These are phyloP conservation scores for Sideroxylon spinosum DNA, from an alignment of 179 eudicot species.

Conservation along the genomic window DNA sequence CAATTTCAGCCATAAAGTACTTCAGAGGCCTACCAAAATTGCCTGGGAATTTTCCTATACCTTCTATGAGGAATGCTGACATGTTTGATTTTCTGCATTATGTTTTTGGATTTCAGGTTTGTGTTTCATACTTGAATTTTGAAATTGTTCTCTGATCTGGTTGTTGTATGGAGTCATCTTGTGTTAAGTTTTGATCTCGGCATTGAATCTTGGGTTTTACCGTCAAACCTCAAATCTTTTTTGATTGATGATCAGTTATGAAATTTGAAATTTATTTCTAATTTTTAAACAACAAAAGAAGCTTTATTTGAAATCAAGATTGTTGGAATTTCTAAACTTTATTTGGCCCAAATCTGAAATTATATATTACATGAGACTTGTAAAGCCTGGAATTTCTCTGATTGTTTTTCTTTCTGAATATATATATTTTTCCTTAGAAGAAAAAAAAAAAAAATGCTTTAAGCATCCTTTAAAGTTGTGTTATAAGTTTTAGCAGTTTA, in stretches of 20 bases:
- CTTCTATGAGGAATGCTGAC: constrained; percentile 70
- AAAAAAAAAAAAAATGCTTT: too few species aligned
- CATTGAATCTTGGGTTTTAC: too few species aligned
- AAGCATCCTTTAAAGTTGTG: too few species aligned
- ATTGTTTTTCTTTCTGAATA: not conserved
- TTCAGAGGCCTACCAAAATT: constrained; percentile 61
- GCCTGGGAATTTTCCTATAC: constrained; percentile 58
- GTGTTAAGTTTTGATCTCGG: too few species aligned
- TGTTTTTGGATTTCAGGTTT: constrained; percentile 96
- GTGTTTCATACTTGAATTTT: constrained; percentile 15
- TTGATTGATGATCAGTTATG: too few species aligned
- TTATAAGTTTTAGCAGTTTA: not conserved
- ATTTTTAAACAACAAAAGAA: not conserved
- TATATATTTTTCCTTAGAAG: not conserved
- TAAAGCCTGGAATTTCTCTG: not conserved
- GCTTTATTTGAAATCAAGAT: not conserved
- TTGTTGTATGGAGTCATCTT: not conserved
- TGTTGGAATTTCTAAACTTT: not conserved
- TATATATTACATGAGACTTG: not conserved
- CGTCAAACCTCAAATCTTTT: too few species aligned
- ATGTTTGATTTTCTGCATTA: constrained; percentile 87
- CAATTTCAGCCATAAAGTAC: constrained; percentile 73
- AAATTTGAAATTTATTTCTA: too few species aligned
- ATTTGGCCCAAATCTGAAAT: not conserved
- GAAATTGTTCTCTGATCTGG: not conserved